phyloP scores from a whole-genome alignment of 2,329 filamentous ascomycete species.

The Calonectria ilicicola region DNA sequence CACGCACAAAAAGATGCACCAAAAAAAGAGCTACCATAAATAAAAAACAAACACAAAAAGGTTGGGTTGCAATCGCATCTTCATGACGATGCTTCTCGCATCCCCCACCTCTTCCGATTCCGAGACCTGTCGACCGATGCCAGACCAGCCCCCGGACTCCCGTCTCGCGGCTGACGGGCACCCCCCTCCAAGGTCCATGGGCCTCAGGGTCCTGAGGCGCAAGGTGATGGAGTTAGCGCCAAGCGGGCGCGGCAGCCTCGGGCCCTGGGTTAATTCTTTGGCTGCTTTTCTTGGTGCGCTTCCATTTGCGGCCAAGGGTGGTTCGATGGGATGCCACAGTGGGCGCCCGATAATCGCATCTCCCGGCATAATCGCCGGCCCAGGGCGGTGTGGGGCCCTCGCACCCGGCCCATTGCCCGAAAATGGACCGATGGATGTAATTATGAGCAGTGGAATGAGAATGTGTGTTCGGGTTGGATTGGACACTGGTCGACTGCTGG shows the following conservation, averaged over 20 bases:
- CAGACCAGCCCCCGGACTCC: neutral
- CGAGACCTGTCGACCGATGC: slow-evolving; percentile 6
- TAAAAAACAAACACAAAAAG: neutral
- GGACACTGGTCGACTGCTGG: neutral
- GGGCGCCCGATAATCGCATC: slow-evolving; percentile 24
- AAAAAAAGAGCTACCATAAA: neutral
- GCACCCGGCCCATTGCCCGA: slow-evolving; percentile 25
- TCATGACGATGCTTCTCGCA: neutral
- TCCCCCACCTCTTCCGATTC: neutral
- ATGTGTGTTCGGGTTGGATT: neutral
- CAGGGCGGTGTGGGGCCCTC: slow-evolving; percentile 26
- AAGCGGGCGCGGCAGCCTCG: slow-evolving; percentile 18
- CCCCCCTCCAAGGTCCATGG: neutral
- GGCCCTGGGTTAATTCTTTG: slow-evolving; percentile 22
- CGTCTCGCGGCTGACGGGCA: slow-evolving; percentile 13
- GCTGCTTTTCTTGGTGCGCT: slow-evolving; percentile 12
- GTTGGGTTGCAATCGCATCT: slow-evolving; percentile 5
- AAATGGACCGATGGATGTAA: slow-evolving; percentile 15
- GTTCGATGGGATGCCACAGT: slow-evolving; percentile 28
- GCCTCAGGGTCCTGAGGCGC: neutral
- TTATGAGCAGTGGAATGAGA: neutral
- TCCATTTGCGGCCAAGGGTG: slow-evolving; percentile 28
- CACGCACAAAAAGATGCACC: neutral
- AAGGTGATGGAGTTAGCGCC: slow-evolving; percentile 18
- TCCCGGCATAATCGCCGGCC: slow-evolving; percentile 31